Evolutionary conservation across 192 early-diverging fungal genomes (phyloP).

Genomic region (Coemansia furcata): DNA sequence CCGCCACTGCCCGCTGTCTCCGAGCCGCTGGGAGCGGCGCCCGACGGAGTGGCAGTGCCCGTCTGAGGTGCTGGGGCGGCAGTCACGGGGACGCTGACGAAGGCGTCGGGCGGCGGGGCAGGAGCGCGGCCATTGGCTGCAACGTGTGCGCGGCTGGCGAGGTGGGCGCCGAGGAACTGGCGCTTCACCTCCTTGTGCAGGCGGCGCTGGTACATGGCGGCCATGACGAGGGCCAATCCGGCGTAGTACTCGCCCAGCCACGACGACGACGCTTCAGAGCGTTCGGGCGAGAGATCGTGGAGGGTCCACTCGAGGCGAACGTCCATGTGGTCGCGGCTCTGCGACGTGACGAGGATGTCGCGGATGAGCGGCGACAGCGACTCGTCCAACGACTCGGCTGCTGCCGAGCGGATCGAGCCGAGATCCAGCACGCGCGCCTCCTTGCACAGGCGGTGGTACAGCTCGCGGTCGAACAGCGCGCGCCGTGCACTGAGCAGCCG

Average conservation of each 20-base stretch:
- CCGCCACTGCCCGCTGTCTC: neutral
- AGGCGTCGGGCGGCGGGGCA: constrained; percentile 18
- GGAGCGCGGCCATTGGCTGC: neutral
- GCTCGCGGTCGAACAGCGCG: constrained; percentile 41
- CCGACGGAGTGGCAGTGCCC: neutral
- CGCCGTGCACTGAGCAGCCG: constrained; percentile 17
- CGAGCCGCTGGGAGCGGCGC: neutral
- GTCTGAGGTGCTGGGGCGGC: neutral
- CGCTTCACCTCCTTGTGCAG: constrained; percentile 24
- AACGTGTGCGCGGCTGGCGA: neutral
- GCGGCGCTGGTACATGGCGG: constrained; percentile 30
- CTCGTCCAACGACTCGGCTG: neutral
- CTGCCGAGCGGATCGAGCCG: constrained; percentile 26
- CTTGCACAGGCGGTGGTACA: constrained; percentile 39
- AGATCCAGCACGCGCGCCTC: constrained; percentile 50
- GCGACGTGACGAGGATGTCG: constrained; percentile 28
- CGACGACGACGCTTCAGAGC: neutral
- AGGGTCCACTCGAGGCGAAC: constrained; percentile 44
- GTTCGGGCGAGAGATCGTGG: neutral
- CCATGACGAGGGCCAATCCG: constrained; percentile 29
- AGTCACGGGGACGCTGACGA: constrained; percentile 1
- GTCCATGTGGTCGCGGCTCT: constrained; percentile 36
- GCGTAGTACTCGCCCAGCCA: constrained; percentile 40
- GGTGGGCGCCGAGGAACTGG: constrained; percentile 17
- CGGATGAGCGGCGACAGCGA: neutral